Evolutionary conservation across 306 rosid genomes (phyloP).

Genomic region (Phaseolus lunatus): DNA sequence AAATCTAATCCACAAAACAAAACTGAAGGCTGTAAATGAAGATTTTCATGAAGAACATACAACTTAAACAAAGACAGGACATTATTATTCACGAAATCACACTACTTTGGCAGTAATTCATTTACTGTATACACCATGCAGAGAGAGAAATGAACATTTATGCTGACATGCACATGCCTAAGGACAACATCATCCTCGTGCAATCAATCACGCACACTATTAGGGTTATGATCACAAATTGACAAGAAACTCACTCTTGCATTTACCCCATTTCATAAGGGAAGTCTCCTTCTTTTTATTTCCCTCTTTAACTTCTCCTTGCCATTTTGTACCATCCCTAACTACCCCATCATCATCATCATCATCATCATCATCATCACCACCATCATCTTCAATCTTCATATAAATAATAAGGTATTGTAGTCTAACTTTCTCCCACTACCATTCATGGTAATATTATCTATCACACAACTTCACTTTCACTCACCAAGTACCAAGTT

Average conservation of each 20-base stretch:
- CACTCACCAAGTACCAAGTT: neutral
- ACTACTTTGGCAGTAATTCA: neutral
- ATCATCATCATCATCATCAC: too few relatives aligned
- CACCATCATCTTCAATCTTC: neutral
- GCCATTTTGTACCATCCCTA: neutral
- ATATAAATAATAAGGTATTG: neutral
- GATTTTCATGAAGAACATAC: neutral
- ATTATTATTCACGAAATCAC: neutral
- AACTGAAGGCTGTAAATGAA: neutral
- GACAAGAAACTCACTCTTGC: slow-evolving; percentile 14
- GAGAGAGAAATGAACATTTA: slow-evolving; percentile 3
- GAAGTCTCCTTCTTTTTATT: slow-evolving; percentile 10
- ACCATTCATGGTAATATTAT: neutral
- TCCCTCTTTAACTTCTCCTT: slow-evolving; percentile 11
- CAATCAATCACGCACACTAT: neutral
- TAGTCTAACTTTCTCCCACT: neutral
- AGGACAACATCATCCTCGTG: slow-evolving; percentile 18
- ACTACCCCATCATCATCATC: slow-evolving; percentile 6
- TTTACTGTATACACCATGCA: neutral
- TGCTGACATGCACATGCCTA: neutral
- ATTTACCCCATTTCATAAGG: slow-evolving; percentile 23
- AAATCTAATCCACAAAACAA: neutral
- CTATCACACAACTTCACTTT: slow-evolving; percentile 4
- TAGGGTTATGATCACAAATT: neutral
- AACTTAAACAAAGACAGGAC: neutral